phyloP scores from a whole-genome alignment of 805 yeast genomes.

The Candida verbasci region DNA sequence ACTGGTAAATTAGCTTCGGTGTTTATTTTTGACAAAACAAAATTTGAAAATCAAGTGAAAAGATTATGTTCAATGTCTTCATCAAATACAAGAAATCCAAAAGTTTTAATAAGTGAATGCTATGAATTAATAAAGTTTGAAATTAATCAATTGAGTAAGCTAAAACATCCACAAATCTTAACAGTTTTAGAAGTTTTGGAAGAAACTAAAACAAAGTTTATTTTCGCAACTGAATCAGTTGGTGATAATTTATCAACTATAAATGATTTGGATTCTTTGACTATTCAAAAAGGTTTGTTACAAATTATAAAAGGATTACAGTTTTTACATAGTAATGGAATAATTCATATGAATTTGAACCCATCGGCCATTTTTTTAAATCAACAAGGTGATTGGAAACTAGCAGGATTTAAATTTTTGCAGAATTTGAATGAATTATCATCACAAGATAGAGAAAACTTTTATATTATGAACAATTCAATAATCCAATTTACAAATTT shows the following conservation, averaged over 20 bases:
- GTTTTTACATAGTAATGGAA: conserved; percentile 71
- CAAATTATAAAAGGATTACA: conserved; percentile 75
- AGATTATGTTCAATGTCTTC: conserved; percentile 28
- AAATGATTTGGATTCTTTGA: conserved; percentile 54
- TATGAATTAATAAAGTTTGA: conserved; percentile 64
- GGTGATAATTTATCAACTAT: conserved; percentile 47
- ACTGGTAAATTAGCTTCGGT: conserved; percentile 68
- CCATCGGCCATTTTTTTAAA: conserved; percentile 77
- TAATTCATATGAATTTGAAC: conserved; percentile 71
- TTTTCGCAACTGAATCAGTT: conserved; percentile 84
- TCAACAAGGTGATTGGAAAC: conserved; percentile 89
- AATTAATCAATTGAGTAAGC: conserved; percentile 65
- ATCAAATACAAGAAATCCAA: conserved; percentile 38
- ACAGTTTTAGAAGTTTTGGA: conserved; percentile 86
- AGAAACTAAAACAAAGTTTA: conserved; percentile 69
- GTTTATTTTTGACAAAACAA: conserved; percentile 80
- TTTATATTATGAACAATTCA: conserved; percentile 65
- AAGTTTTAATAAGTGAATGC: conserved; percentile 54
- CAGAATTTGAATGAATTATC: conserved; percentile 47
- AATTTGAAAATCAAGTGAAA: conserved; percentile 53
- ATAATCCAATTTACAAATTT: conserved; percentile 76
- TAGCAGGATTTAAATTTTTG: conserved; percentile 63
- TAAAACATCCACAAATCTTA: conserved; percentile 86
- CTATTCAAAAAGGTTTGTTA: conserved; percentile 76
- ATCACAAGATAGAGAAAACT: conserved; percentile 49